A percentile compares a stretch with the other conserved stretches of the same genome.
These are phyloP conservation scores for Penicillium sp. DNA, from an alignment of 2,329 filamentous ascomycete species.

Conservation along the genomic window DNA sequence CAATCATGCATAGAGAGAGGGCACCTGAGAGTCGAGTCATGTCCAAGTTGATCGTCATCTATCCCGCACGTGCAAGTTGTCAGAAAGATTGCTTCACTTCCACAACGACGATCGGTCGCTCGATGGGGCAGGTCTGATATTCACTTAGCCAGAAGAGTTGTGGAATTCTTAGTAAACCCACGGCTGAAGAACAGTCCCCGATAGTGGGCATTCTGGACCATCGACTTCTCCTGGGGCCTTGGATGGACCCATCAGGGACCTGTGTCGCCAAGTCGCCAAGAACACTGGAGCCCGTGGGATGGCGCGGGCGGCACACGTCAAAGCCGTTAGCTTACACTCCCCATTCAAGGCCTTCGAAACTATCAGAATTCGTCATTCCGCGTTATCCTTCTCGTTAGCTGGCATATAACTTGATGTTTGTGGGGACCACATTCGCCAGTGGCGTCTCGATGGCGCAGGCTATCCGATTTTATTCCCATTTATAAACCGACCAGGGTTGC, in stretches of 20 bases:
- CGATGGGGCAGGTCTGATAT: not conserved
- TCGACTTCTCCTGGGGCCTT: not conserved
- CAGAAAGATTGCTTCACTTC: not conserved
- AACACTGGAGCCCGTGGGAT: not conserved
- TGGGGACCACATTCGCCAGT: not conserved
- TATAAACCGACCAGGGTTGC: constrained; percentile 18
- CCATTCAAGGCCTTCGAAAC: not conserved
- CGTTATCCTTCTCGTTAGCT: not conserved
- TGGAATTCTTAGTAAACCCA: not conserved
- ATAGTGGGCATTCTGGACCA: not conserved
- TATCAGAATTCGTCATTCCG: not conserved
- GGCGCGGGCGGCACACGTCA: not conserved
- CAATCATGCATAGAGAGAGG: not conserved
- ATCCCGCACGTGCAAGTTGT: not conserved
- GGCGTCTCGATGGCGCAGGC: not conserved
- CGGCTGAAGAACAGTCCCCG: not conserved
- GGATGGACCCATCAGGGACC: not conserved
- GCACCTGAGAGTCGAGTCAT: not conserved
- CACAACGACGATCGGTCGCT: not conserved
- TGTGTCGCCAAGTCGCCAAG: too few species aligned
- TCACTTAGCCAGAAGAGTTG: not conserved
- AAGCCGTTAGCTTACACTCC: not conserved
- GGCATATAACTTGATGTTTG: not conserved
- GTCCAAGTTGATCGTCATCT: not conserved
- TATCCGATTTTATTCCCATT: constrained; percentile 8